phyloP scores from a whole-genome alignment of 2,329 filamentous ascomycete genomes.

The Byssothecium circinans region DNA sequence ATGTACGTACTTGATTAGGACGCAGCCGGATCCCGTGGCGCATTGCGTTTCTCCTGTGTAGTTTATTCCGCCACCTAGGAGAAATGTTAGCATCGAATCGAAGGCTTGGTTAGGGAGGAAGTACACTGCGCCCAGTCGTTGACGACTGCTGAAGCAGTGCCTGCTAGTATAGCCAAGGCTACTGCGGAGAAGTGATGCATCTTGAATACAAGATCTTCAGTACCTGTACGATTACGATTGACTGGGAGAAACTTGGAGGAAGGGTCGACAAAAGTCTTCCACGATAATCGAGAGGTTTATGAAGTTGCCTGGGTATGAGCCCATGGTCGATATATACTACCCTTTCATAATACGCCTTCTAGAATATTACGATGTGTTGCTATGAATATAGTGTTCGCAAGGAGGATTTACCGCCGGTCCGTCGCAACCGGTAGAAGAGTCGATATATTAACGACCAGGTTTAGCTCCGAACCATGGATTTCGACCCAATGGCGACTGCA shows the following conservation, averaged over 20 bases:
- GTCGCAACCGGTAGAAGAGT: conserved; percentile 27
- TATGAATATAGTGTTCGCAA: conserved; percentile 14
- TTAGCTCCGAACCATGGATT: conserved; percentile 10
- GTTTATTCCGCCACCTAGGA: conserved; percentile 31
- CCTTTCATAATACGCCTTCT: conserved; percentile 9
- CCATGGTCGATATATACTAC: neutral
- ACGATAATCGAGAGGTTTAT: neutral
- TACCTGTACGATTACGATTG: too few species aligned
- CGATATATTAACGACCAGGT: conserved; percentile 23
- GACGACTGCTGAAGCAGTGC: conserved; percentile 27
- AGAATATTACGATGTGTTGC: conserved; percentile 21
- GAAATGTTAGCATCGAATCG: neutral
- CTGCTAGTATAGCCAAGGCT: conserved; percentile 25
- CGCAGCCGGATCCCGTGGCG: conserved; percentile 29
- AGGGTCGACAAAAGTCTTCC: neutral
- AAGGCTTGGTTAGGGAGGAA: conserved; percentile 2
- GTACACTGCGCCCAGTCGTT: conserved; percentile 41
- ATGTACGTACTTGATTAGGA: conserved; percentile 31
- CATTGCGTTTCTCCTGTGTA: conserved; percentile 32
- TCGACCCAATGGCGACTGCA: conserved; percentile 1
- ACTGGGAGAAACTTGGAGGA: neutral
- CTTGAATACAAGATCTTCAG: conserved; percentile 4
- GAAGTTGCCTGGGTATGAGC: too few species aligned
- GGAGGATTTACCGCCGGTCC: conserved; percentile 33
- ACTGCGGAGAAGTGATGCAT: conserved; percentile 27